Evolutionary conservation across 495 filamentous ascomycete species (phyloP), one percentile per base, ranked within the genome.

Genomic region (Penicillium bovifimosum): DNA sequence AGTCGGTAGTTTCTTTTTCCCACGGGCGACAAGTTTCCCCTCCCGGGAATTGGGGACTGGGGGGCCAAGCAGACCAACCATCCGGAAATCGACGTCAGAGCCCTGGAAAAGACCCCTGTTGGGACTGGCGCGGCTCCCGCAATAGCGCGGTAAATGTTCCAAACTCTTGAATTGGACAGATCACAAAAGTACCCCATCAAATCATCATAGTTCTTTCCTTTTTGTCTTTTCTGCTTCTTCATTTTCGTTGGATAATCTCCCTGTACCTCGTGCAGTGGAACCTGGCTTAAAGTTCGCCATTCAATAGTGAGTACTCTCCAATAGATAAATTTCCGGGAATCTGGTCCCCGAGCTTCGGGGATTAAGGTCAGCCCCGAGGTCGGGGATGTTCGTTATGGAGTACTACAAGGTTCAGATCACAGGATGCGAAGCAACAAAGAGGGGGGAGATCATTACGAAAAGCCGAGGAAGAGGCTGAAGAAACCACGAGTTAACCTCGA

Each of bases 11-110:
- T 35, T n/a, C 3, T 27, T 40, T 13, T 41, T 24, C 28, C 34
- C 35, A 36, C 33, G 36, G 47, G 26, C 51, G 46, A 44, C 47
- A 55, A 57, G 49, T 27, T 31, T 36, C 43, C 46, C 49, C 50
- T 40, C 43, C 18, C 42, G 33, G 28, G 32, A 33, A 45, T 28
- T 35, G 52, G 26, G 20, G 20, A n/a, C n/a, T n/a, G n/a, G n/a
- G n/a, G n/a, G n/a, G n/a, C n/a, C n/a, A n/a, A n/a, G 20, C 20
- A 4, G 20, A 24, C 20, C 20, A 24, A 41, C 41, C 60, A 54
- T 50, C 58, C 58, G 48, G 42, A 64, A 55, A 60, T 41, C 64
- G 60, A 64, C 63, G 65, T 68, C 65, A 68, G 63, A 68, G 63
- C n/a, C n/a, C 17, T 28, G 35, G 36, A 10, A 28, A 31, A 33